Evolutionary conservation across 1,284 basidiomycete species (phyloP), one percentile per base, ranked within the genome.

Genomic region (Rhodofomes roseus): DNA sequence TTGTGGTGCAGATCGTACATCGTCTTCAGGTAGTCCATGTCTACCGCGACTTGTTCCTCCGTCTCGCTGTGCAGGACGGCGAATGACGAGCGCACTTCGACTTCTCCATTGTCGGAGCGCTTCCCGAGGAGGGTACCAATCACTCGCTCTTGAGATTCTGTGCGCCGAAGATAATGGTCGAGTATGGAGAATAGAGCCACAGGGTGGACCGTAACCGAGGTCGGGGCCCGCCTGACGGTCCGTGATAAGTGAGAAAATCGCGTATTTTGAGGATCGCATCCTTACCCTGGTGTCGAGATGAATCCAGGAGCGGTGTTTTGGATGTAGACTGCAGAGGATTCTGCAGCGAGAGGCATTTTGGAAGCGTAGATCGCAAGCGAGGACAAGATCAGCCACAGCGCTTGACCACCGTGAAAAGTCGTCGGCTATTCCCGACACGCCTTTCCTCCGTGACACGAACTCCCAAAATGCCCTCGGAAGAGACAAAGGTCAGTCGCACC

Each of bases 101-200:
- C 66, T 39, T 73, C 73, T 18, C 73, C 74, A 12, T 70, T 73
- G 61, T 94, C 89, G 51, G 84, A 87, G 66, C 96, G 87, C 54
- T 84, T 87, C 14, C 96, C 96, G 46, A 99, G 88, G 31, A 99
- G 84, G 0, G 97, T 98, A 25, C 97, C 97, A 71, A 99, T 96
- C 8, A 99, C 96, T 60, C 96, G 87, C 65, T 91, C 90, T 70
- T 95, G 92, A 40, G 80, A 75, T 67, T 89, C 85, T 55, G 85
- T 89, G 63, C 95, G 86, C 40, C 97, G 91, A 55, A 98, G 87
- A 77, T 95, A 97, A 79, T 99, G 96, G 77, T 98, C 96, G 64
- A 99, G 88, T 78, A 98, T 95, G 60, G 93, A 90, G 73, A 98
- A 95, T 60, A 99, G 85, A 8, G 94, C 93, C 55, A 92, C 90